phyloP scores from a whole-genome alignment of 805 yeast genomes.

The Henningerozyma blattae region DNA sequence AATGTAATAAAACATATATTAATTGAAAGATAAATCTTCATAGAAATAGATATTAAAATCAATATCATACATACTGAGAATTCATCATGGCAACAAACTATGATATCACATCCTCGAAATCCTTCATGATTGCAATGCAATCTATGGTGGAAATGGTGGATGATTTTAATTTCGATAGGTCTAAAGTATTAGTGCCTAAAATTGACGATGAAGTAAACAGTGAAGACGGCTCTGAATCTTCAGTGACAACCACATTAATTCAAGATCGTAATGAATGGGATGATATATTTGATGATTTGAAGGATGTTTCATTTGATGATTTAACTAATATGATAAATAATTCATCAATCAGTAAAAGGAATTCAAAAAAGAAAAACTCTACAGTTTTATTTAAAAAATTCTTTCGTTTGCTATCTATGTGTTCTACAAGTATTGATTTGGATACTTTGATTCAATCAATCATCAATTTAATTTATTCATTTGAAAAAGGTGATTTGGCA shows the following conservation, averaged over 20 bases:
- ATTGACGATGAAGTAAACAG: conserved; percentile 26
- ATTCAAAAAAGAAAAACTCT: conserved; percentile 6
- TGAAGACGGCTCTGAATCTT: conserved; percentile 16
- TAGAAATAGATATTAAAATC: too few relatives aligned
- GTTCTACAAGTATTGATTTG: conserved; percentile 20
- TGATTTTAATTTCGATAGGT: conserved; percentile 15
- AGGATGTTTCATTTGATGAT: conserved; percentile 18
- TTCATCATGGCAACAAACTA: conserved; percentile 34
- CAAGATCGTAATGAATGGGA: conserved; percentile 30
- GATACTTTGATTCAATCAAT: conserved; percentile 24
- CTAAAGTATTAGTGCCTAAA: conserved; percentile 8
- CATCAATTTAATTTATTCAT: conserved; percentile 18
- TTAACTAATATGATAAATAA: conserved; percentile 10
- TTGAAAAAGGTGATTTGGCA: conserved; percentile 51
- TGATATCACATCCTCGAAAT: conserved; percentile 53
- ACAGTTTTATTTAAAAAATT: conserved; percentile 11
- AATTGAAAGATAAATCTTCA: too few relatives aligned
- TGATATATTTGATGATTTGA: conserved; percentile 24
- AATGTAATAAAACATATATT: too few relatives aligned
- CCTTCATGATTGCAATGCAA: conserved; percentile 71
- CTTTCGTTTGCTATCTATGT: conserved; percentile 6
- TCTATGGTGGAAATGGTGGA: conserved; percentile 44
- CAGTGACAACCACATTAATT: conserved; percentile 24
- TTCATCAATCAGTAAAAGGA: neutral
- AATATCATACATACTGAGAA: too few relatives aligned